These are phyloP conservation scores for Tothia fuscella DNA, from an alignment of 2,329 filamentous ascomycete genomes.

Conservation along the genomic window DNA sequence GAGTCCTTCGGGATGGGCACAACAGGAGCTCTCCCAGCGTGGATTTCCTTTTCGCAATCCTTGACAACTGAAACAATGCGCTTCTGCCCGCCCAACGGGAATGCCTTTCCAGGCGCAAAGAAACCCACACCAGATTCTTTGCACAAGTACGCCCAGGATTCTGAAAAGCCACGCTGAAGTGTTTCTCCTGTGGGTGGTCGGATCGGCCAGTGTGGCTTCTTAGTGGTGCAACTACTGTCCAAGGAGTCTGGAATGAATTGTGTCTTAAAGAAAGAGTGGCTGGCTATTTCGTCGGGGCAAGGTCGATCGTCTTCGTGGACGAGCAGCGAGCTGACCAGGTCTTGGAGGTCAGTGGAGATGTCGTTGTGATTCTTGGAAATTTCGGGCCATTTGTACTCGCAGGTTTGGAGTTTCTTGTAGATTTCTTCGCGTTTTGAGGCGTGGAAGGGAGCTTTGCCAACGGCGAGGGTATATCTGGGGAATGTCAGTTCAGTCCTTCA, in stretches of 20 bases:
- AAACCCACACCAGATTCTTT: slow-evolving; percentile 39
- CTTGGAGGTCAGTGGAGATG: slow-evolving; percentile 64
- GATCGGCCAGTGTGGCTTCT: slow-evolving; percentile 35
- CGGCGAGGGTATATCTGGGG: slow-evolving; percentile 83
- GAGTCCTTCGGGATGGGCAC: slow-evolving; percentile 37
- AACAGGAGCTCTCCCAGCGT: slow-evolving; percentile 34
- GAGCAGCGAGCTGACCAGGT: slow-evolving; percentile 64
- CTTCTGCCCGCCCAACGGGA: slow-evolving; percentile 34
- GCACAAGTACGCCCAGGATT: slow-evolving; percentile 39
- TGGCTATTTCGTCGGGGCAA: slow-evolving; percentile 64
- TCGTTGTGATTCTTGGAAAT: slow-evolving; percentile 53
- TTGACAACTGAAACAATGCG: slow-evolving; percentile 37
- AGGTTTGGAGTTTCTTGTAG: slow-evolving; percentile 54
- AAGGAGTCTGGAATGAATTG: slow-evolving; percentile 56
- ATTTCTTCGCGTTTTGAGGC: slow-evolving; percentile 81
- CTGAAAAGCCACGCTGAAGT: slow-evolving; percentile 35
- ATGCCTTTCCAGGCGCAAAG: slow-evolving; percentile 32
- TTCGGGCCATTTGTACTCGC: slow-evolving; percentile 71
- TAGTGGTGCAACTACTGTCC: slow-evolving; percentile 32
- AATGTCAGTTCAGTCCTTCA: slow-evolving; percentile 12
- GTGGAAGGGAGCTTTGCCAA: slow-evolving; percentile 92
- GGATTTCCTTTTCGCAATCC: slow-evolving; percentile 38
- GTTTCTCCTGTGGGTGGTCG: slow-evolving; percentile 31
- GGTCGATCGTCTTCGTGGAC: slow-evolving; percentile 64
- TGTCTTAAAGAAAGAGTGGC: slow-evolving; percentile 66